Base-by-base conservation (phyloP, 805 yeast species). In the Metschnikowia gelsemii region DNA sequence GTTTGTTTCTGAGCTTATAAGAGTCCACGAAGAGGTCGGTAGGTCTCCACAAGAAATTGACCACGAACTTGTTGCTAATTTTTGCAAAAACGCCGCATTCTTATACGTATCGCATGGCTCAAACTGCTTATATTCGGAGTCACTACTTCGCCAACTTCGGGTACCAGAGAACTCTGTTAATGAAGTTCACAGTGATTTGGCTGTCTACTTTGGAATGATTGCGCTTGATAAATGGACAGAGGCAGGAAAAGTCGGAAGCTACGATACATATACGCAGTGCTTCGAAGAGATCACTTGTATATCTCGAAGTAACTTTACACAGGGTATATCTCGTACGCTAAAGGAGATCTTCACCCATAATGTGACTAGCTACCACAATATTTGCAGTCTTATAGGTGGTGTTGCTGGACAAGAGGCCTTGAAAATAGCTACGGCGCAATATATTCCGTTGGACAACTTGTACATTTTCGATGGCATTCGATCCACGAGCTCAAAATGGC, bases 321-420 rank as follows among this genome's bases (percentile, higher is more conserved):
- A 29, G 4, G 46, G 53, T 1, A 45, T 56, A 12, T 37, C 35
- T 1, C 38, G 46, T 25, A 55, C 55, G 4, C 60, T 59, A 38
- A 45, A 55, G 28, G 75, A 73, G 30, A 57, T 66, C 0, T 59
- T 72, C 26, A 54, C 60, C 11, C 71, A 70, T 32, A 55, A 66
- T 8, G 51, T 77, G 11, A 60, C 62, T 28, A 76, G 73, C 43
- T 58, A 81, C 36, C 82, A 79, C 46, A 83, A 84, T 51, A 71
- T 79, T 12, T 65, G 83, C 16, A 72, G 96, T 4, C 61, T 87
- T 3, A 66, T 87, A 50, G 98, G 96, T 2, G 98, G 96, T 0
- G 67, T 90, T 9, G 89, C 79, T 0, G 82, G 88, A 3, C 96
- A 91, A 57, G 99, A 91, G 58, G 80, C 78, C 4, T 69, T 87